These are phyloP conservation scores for Sonneratia caseolaris DNA, from an alignment of 345 rosid genomes.

Conservation along the genomic window DNA sequence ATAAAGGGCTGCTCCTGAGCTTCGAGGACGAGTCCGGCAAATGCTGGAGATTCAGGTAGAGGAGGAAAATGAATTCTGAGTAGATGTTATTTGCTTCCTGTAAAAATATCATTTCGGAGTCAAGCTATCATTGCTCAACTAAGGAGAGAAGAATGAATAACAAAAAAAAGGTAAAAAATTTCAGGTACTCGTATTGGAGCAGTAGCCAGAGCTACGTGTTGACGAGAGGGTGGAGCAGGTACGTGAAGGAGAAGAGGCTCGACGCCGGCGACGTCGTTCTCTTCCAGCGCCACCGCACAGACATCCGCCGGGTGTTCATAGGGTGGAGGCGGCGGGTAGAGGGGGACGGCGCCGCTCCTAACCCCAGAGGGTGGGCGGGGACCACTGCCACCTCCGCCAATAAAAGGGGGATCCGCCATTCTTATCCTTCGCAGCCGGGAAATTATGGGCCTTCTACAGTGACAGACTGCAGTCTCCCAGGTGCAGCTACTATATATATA, in stretches of 20 bases:
- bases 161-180: too few relatives aligned
- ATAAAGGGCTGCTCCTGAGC: slow-evolving; percentile 31
- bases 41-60: slow-evolving; percentile 31
- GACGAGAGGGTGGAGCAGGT: slow-evolving; percentile 56
- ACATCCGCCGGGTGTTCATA: slow-evolving; percentile 30
- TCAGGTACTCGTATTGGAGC: slow-evolving; percentile 44
- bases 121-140: too few relatives aligned
- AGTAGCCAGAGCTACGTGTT: slow-evolving; percentile 54
- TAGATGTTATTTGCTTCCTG: too few relatives aligned
- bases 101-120: too few relatives aligned
- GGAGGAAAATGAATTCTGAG: too few relatives aligned
- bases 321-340: slow-evolving; percentile 38
- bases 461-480: too few relatives aligned
- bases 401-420: too few relatives aligned
- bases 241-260: slow-evolving; percentile 39
- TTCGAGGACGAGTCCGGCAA: slow-evolving; percentile 35
- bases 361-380: slow-evolving; percentile 13
- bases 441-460: too few relatives aligned
- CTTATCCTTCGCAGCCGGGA: too few relatives aligned
- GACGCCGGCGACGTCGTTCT: slow-evolving; percentile 42
- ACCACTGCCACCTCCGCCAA: slow-evolving; percentile 16
- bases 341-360: neutral
- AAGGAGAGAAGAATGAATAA: too few relatives aligned
- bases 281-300: slow-evolving; percentile 35
- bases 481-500: too few relatives aligned